Evolutionary conservation across 768 basidiomycete species (phyloP), one percentile per base, ranked within the genome.

Genomic region (Auriscalpium microsporum): DNA sequence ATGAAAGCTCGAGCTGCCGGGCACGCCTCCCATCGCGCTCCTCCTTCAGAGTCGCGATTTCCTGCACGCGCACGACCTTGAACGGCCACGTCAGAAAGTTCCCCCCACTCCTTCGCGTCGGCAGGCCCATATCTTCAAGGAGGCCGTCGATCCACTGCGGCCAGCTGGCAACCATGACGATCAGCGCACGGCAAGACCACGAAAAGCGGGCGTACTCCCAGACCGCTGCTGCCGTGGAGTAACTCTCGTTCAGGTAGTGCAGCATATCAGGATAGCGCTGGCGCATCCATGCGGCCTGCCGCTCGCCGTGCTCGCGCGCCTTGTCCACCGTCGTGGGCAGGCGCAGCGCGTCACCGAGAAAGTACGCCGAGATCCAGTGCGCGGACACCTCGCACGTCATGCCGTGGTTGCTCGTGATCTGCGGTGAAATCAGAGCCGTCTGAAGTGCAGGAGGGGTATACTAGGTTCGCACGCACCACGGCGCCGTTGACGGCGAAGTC

Each of bases 401-500:
- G 9, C 80, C 80, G 42, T 74, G 73, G 62, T 82, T 81, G 0
- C 78, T 70, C 0, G 79, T 75, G 58, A 81, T 78, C 83, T 85
- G 55, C 8, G 33, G 8, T 17, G 2, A 7, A 28, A 28, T n/a
- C 40, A 56, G 42, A 17, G n/a, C 42, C 10, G 19, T 21, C 7
- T 34, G 50, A 34, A n/a, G 34, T n/a, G 37, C 21, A 13, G 17
- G 40, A 42, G 46, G 17, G 19, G 3, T 23, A 14, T 9, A 23
- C 52, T n/a, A 42, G 11, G 4, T 2, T 14, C 7, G 65, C 77
- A 45, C 66, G 83, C 83, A 19, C 28, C 28, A 79, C 61, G 17
- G 82, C 79, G 10, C 83, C 83, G 38, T 79, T 82, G 44, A 84
- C 74, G 1, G 81, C 83, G 57, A 86, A 81, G 62, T 86, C 82